These are phyloP conservation scores for Mycosphaerella arachidis DNA, from an alignment of 2,329 filamentous ascomycete genomes.

Conservation along the genomic window DNA sequence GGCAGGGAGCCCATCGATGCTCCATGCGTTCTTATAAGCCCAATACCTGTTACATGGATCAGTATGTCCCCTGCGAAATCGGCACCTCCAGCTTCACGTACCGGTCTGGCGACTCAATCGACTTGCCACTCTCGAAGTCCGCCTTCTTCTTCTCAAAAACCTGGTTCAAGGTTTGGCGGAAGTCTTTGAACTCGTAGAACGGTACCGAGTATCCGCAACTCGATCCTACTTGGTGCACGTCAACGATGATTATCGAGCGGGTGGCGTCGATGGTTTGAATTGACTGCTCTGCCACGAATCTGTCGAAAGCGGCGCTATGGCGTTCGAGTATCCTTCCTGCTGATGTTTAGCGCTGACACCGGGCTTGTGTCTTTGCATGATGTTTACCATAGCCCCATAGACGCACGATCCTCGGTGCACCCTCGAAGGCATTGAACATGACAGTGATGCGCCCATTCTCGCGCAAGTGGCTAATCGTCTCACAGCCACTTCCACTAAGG, in stretches of 20 bases:
- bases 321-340: constrained; percentile 35
- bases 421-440: constrained; percentile 41
- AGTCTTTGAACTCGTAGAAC: constrained; percentile 42
- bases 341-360: constrained; percentile 14
- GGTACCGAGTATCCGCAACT: constrained; percentile 44
- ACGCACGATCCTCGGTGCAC: constrained; percentile 40
- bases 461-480: constrained; percentile 42
- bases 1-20: constrained; percentile 43
- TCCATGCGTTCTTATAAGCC: constrained; percentile 42
- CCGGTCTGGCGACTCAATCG: constrained; percentile 40
- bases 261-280: constrained; percentile 37
- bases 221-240: constrained; percentile 42
- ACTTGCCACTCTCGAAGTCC: constrained; percentile 34
- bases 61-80: neutral
- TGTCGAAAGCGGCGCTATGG: constrained; percentile 31
- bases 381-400: constrained; percentile 38
- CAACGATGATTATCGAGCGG: constrained; percentile 39
- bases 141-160: constrained; percentile 38
- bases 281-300: constrained; percentile 33
- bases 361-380: constrained; percentile 31
- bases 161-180: constrained; percentile 39
- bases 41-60: constrained; percentile 35
- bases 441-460: constrained; percentile 44
- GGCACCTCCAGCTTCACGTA: constrained; percentile 10
- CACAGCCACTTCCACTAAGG: constrained; percentile 40